A percentile compares a stretch with the other conserved stretches of the same genome.
Evolutionary conservation across 2,329 filamentous ascomycete genomes (phyloP).

Genomic region (Pseudopyrenochaeta lycopersici): DNA sequence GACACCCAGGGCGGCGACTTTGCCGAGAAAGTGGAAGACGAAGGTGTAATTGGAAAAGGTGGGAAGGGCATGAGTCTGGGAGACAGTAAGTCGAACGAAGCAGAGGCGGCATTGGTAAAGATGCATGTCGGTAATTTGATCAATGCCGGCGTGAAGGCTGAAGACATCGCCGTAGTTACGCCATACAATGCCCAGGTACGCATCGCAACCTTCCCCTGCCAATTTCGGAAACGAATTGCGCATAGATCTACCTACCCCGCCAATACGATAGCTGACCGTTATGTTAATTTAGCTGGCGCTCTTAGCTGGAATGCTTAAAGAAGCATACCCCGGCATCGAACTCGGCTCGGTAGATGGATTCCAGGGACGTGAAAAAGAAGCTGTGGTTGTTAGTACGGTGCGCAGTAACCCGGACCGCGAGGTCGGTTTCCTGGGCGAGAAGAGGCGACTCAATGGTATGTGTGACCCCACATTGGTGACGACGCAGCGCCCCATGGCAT

Average conservation of each 20-base stretch:
- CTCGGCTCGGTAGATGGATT: conserved; percentile 98
- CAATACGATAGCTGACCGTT: background rate
- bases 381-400: conserved; percentile 91
- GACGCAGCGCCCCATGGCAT: background rate
- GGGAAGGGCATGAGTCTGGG: conserved; percentile 64
- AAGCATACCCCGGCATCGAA: conserved; percentile 83
- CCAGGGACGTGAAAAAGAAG: conserved; percentile 96
- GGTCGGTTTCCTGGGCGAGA: conserved; percentile 93
- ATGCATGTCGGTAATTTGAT: conserved; percentile 80
- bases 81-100: conserved; percentile 90
- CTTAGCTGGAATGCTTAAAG: conserved; percentile 78
- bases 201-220: conserved; percentile 10
- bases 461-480: conserved; percentile 12
- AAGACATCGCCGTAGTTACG: conserved; percentile 92
- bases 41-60: conserved; percentile 62
- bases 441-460: conserved; percentile 89
- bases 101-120: conserved; percentile 83
- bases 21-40: conserved; percentile 81
- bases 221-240: conserved; percentile 11
- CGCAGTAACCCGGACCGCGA: conserved; percentile 87
- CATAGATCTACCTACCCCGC: conserved; percentile 4
- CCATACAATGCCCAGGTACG: conserved; percentile 91
- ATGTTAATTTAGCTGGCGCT: conserved; percentile 70
- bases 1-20: conserved; percentile 97
- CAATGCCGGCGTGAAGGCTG: conserved; percentile 78